Evolutionary conservation across 768 basidiomycete genomes (phyloP).

Genomic region (Hypsizygus marmoreus): DNA sequence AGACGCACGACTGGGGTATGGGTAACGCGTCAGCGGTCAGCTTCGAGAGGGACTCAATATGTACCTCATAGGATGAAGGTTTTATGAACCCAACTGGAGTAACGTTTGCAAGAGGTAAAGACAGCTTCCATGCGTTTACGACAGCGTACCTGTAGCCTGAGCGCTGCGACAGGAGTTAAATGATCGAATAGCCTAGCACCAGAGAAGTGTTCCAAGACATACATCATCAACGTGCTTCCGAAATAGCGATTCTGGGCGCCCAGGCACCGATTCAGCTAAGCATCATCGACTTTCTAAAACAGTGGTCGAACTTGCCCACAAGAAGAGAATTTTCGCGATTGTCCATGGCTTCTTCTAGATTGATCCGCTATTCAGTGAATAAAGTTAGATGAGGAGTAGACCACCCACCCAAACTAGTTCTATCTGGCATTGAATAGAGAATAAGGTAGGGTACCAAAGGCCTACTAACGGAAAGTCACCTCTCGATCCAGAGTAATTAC

Average conservation of each 20-base stretch:
- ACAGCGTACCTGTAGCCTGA: slow-evolving; percentile 12
- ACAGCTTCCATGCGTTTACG: background rate
- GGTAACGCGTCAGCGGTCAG: background rate
- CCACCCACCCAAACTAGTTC: slow-evolving; percentile 28
- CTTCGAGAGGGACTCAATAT: too few species aligned
- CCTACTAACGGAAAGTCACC: slow-evolving; percentile 14
- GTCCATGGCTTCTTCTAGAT: slow-evolving; percentile 23
- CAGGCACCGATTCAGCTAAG: background rate
- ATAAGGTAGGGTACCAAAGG: too few species aligned
- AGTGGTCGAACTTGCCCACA: slow-evolving; percentile 22
- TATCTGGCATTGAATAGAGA: too few species aligned
- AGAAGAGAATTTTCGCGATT: slow-evolving; percentile 24
- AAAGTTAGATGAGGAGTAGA: background rate
- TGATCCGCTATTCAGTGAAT: background rate
- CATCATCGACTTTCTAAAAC: too few species aligned
- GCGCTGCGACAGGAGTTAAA: slow-evolving; percentile 6
- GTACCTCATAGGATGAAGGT: slow-evolving; percentile 19
- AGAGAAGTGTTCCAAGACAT: slow-evolving; percentile 4
- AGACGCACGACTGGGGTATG: slow-evolving; percentile 18
- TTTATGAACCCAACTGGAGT: slow-evolving; percentile 15
- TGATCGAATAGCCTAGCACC: background rate
- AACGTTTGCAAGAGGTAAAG: background rate
- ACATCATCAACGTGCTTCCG: slow-evolving; percentile 27
- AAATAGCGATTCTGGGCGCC: slow-evolving; percentile 28
- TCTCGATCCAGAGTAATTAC: slow-evolving; percentile 31